These are phyloP conservation scores for Teratosphaeriaceae sp. DNA, from an alignment of 2,329 filamentous ascomycete genomes.

Conservation along the genomic window DNA sequence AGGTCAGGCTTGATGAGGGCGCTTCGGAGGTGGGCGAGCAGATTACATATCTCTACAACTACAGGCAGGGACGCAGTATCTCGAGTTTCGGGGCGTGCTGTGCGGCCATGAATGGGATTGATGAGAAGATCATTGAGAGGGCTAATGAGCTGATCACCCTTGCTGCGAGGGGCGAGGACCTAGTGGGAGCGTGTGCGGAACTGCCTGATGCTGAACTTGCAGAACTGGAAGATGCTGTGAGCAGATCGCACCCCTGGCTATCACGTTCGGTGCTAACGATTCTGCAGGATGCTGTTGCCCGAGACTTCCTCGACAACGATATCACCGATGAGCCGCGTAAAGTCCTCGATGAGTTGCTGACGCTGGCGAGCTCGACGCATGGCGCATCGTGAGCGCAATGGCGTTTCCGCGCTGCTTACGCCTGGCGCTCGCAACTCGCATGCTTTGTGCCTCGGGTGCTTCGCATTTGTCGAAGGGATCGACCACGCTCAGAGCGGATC, in stretches of 20 bases:
- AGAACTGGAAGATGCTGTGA: constrained; percentile 62
- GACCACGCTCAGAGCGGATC: too few relatives aligned
- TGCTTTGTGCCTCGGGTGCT: too few relatives aligned
- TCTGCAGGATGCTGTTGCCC: constrained; percentile 36
- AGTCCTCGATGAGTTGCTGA: constrained; percentile 34
- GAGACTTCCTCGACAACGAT: constrained; percentile 36
- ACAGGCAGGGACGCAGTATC: constrained; percentile 56
- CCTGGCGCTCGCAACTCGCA: too few relatives aligned
- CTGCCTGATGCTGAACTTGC: constrained; percentile 57
- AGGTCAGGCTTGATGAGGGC: constrained; percentile 54
- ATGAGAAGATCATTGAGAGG: constrained; percentile 61
- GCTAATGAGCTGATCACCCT: constrained; percentile 68
- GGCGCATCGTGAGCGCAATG: neutral
- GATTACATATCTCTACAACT: constrained; percentile 30
- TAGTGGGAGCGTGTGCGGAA: constrained; percentile 64
- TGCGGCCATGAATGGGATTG: constrained; percentile 80
- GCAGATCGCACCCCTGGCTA: constrained; percentile 11
- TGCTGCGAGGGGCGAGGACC: constrained; percentile 65
- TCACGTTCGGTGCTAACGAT: constrained; percentile 1
- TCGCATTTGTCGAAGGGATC: too few relatives aligned
- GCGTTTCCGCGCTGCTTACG: too few relatives aligned
- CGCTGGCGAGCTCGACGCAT: constrained; percentile 11
- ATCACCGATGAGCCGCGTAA: constrained; percentile 28
- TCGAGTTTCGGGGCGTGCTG: constrained; percentile 83
- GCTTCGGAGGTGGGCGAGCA: constrained; percentile 52